These are phyloP conservation scores for Alternaria sp. DNA, from an alignment of 2,329 filamentous ascomycete genomes.

Conservation along the genomic window DNA sequence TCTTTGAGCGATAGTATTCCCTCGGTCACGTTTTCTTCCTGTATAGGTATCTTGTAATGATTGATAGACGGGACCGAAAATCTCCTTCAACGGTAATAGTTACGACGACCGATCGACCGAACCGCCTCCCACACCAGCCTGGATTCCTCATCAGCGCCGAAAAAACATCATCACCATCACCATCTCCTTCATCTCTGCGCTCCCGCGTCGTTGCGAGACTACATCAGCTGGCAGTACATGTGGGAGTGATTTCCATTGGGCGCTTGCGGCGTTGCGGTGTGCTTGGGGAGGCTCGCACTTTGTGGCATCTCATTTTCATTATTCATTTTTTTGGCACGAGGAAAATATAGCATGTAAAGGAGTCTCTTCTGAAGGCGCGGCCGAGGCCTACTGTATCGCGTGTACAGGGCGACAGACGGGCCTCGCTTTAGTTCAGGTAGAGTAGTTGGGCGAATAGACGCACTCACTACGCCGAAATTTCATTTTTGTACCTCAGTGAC, in stretches of 20 bases:
- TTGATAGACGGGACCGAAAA: conserved; percentile 51
- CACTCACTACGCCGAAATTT: conserved; percentile 19
- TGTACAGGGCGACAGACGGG: conserved; percentile 20
- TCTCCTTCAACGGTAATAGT: conserved; percentile 47
- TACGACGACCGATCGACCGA: conserved; percentile 39
- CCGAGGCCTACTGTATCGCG: conserved; percentile 21
- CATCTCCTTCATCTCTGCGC: conserved; percentile 32
- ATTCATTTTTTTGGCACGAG: conserved; percentile 33
- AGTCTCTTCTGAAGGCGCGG: conserved; percentile 28
- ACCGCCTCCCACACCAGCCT: conserved; percentile 33
- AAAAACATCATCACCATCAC: conserved; percentile 21
- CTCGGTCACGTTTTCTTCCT: conserved; percentile 44
- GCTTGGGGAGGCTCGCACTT: conserved; percentile 29
- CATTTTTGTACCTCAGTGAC: neutral
- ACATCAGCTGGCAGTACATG: conserved; percentile 30
- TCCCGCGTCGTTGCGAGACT: conserved; percentile 28
- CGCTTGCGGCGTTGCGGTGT: conserved; percentile 38
- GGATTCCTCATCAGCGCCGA: conserved; percentile 34
- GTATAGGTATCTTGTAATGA: conserved; percentile 54
- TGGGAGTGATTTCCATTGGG: conserved; percentile 34
- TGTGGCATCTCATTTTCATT: conserved; percentile 35
- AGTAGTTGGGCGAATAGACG: conserved; percentile 35
- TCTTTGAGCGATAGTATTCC: conserved; percentile 42
- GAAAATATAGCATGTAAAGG: conserved; percentile 42
- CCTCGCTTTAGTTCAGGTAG: conserved; percentile 30